Conservation (phyloP, 352 stramenopile genomes). For the Pythium pyrilobum region DNA sequence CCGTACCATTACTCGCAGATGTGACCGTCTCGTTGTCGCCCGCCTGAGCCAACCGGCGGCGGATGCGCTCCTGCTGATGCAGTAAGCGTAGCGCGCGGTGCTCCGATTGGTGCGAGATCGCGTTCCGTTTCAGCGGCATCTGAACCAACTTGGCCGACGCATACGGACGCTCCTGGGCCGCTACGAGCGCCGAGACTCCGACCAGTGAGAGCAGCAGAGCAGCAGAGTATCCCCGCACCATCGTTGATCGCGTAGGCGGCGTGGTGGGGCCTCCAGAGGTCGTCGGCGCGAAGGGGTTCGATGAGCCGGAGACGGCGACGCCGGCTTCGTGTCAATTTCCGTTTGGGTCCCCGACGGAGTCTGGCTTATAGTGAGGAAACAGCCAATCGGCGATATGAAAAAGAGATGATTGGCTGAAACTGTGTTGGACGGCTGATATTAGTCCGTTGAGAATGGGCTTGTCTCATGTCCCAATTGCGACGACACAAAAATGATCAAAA, state of each 20-base stretch:
- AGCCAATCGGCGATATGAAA: constrained; percentile 18
- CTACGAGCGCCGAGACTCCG: not conserved
- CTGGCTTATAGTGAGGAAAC: no score
- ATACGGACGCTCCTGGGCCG: constrained; percentile 1
- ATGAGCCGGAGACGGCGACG: no score
- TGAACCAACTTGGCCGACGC: constrained; percentile 14
- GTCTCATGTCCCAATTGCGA: no score
- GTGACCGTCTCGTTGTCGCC: not conserved
- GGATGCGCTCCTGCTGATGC: constrained; percentile 46
- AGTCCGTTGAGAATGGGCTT: no score
- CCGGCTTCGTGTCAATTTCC: constrained; percentile 7
- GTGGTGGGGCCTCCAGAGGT: no score
- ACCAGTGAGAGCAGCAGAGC: constrained; percentile 3
- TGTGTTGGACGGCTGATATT: no score
- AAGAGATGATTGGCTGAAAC: constrained; percentile 14
- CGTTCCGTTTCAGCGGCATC: constrained; percentile 21
- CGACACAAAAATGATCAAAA: not conserved
- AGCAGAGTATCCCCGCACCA: no score
- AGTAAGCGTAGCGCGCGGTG: constrained; percentile 14
- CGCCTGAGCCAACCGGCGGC: constrained; percentile 23
- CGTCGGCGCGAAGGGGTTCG: no score
- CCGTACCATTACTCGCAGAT: not conserved
- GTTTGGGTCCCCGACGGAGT: no score
- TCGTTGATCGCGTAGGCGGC: not conserved
- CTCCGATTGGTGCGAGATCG: constrained; percentile 1